A percentile compares a stretch with the other conserved stretches of the same genome.
Evolutionary conservation across 345 rosid genomes (phyloP).

Genomic region (Moricandia moricandioides): DNA sequence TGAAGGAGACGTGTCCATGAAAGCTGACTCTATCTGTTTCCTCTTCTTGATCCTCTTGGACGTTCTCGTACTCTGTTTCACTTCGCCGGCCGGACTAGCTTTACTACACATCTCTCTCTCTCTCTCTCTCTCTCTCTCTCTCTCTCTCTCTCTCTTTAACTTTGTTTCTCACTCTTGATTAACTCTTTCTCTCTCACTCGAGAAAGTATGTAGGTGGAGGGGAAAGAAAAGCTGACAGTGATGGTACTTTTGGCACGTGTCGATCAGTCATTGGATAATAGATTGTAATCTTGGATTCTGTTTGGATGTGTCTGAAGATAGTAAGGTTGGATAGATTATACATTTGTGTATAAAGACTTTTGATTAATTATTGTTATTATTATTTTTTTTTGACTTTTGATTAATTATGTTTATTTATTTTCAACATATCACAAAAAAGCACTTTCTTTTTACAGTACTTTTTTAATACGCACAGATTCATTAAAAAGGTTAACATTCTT

Average conservation of each 20-base stretch:
- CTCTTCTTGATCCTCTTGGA: conserved; percentile 27
- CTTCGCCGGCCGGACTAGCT: conserved; percentile 24
- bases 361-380: no score
- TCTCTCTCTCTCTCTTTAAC: conserved; percentile 3
- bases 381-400: conserved; percentile 1
- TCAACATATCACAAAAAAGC: not conserved
- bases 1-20: conserved; percentile 13
- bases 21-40: conserved; percentile 14
- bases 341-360: not conserved
- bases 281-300: conserved; percentile 41
- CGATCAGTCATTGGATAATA: not conserved
- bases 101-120: conserved; percentile 37
- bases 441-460: not conserved
- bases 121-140: conserved; percentile 2
- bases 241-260: conserved; percentile 32
- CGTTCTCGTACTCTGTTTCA: conserved; percentile 21
- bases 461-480: not conserved
- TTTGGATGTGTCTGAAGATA: conserved; percentile 36
- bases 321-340: conserved; percentile 27
- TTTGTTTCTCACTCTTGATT: conserved; percentile 7
- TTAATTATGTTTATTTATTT: conserved; percentile 15
- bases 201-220: conserved; percentile 25
- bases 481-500: not conserved
- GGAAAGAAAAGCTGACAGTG: conserved; percentile 22
- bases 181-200: conserved; percentile 24